Percentiles rank a stretch among this genome's conserved stretches.
phyloP scores from a whole-genome alignment of 2,329 filamentous ascomycete genomes.

The Fusarium keratoplasticum region DNA sequence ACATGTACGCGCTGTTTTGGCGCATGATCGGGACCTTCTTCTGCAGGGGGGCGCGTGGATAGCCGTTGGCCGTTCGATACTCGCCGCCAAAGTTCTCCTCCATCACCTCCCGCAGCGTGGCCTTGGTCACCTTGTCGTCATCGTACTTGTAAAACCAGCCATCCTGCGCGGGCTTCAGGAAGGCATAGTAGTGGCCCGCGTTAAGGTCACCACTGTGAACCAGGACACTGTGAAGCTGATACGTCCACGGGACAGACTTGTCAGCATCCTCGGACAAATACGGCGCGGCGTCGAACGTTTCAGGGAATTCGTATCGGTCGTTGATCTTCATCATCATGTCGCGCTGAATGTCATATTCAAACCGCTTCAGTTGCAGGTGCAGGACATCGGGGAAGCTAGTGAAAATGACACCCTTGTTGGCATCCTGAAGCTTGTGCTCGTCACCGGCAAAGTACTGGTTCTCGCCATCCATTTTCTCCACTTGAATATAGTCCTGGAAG shows the following conservation, averaged over 20 bases:
- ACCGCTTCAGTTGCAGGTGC: slow-evolving; percentile 95
- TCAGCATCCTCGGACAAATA: slow-evolving; percentile 90
- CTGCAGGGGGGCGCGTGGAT: slow-evolving; percentile 58
- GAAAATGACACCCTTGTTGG: slow-evolving; percentile 98
- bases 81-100: slow-evolving; percentile 98
- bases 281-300: slow-evolving; percentile 83
- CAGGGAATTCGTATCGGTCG: slow-evolving; percentile 90
- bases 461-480: slow-evolving; percentile 96
- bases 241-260: slow-evolving; percentile 87
- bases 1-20: slow-evolving; percentile 93
- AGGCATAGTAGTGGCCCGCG: slow-evolving; percentile 98
- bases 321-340: slow-evolving; percentile 99
- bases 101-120: slow-evolving; percentile 88
- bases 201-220: slow-evolving; percentile 98
- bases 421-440: slow-evolving; percentile 92
- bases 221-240: slow-evolving; percentile 93
- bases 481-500: slow-evolving; percentile 95
- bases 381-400: slow-evolving; percentile 93
- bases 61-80: slow-evolving; percentile 67
- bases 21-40: slow-evolving; percentile 71
- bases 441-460: slow-evolving; percentile 97
- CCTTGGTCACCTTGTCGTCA: slow-evolving; percentile 95
- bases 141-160: slow-evolving; percentile 98
- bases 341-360: slow-evolving; percentile 96
- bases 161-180: slow-evolving; percentile 91